These are phyloP conservation scores for Trichoderma hamatum DNA, from an alignment of 2,329 filamentous ascomycete genomes.

Conservation along the genomic window DNA sequence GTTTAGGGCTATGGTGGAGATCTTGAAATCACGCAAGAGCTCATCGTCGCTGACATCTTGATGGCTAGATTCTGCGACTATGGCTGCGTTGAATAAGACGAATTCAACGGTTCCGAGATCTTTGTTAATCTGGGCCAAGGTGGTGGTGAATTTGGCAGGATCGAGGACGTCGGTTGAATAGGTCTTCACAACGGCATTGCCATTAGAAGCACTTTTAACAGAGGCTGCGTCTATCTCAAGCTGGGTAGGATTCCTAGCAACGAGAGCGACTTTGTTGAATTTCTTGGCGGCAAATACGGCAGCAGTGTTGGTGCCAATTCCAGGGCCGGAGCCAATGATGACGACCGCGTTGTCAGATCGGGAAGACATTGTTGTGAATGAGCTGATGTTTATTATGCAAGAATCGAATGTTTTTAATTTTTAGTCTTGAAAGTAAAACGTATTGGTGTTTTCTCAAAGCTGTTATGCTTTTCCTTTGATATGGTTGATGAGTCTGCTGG, in stretches of 20 bases:
- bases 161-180: slow-evolving; percentile 50
- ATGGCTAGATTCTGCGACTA: slow-evolving; percentile 47
- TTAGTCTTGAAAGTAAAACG: not conserved
- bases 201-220: slow-evolving; percentile 36
- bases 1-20: slow-evolving; percentile 53
- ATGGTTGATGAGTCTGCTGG: too few species aligned
- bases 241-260: slow-evolving; percentile 48
- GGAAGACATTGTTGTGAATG: not conserved
- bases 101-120: slow-evolving; percentile 49
- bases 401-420: not conserved
- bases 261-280: slow-evolving; percentile 64
- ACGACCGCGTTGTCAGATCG: slow-evolving; percentile 45
- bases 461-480: not conserved
- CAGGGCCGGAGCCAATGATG: slow-evolving; percentile 87
- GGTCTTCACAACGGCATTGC: slow-evolving; percentile 43
- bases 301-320: slow-evolving; percentile 89
- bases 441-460: not conserved
- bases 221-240: slow-evolving; percentile 43
- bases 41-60: slow-evolving; percentile 48
- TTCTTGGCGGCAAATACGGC: slow-evolving; percentile 79
- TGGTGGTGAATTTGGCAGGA: slow-evolving; percentile 40
- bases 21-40: slow-evolving; percentile 55
- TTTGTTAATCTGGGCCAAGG: slow-evolving; percentile 45
- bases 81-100: slow-evolving; percentile 57
- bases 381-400: not conserved